Evolutionary conservation across 1,284 basidiomycete genomes (phyloP), one percentile per base, ranked within the genome.

Genomic region (Fomitopsis pinicola): DNA sequence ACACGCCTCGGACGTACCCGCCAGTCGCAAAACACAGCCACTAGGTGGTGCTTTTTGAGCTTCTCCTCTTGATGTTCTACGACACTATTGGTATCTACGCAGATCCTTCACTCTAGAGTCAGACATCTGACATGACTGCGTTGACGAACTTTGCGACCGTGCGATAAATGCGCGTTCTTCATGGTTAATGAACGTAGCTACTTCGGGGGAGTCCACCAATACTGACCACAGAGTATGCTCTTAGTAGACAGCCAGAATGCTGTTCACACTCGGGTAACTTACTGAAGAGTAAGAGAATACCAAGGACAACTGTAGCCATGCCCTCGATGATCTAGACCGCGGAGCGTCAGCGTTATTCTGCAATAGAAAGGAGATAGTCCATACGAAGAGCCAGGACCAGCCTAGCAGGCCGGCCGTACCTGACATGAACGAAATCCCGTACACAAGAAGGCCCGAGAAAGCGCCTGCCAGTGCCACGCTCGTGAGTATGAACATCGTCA

Each of bases 11-110:
- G 4, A 42, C 28, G 12, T n/a, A 85, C 77, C 73, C 91, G 88
- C 88, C 88, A 91, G 67, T 89, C 87, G 0, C 67, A 67, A 30
- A 89, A 66, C 0, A 85, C 84, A 26, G 80, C 76, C 69, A 75
- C 72, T 35, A 90, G 66, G 67, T 88, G 84, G 4, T 81, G 75
- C 59, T 76, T 62, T 14, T 79, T 76, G 63, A 87, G 87, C 44
- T 77, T 74, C 60, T 89, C 86, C 60, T 86, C 86, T 67, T 15
- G 5, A 3, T 89, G 88, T 1, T 85, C 86, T 0, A 87, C 85
- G 2, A 79, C 80, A 0, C 84, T 86, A 63, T 84, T 85, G 60
- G 83, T 85, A 67, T 85, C 85, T 86, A 48, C 6, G 6, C 22
- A 33, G 33, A 4, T 12, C 3, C 10, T 1, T 22, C 36, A 54